phyloP scores from a whole-genome alignment of 2,329 filamentous ascomycete species.

The Periconia macrospinosa region DNA sequence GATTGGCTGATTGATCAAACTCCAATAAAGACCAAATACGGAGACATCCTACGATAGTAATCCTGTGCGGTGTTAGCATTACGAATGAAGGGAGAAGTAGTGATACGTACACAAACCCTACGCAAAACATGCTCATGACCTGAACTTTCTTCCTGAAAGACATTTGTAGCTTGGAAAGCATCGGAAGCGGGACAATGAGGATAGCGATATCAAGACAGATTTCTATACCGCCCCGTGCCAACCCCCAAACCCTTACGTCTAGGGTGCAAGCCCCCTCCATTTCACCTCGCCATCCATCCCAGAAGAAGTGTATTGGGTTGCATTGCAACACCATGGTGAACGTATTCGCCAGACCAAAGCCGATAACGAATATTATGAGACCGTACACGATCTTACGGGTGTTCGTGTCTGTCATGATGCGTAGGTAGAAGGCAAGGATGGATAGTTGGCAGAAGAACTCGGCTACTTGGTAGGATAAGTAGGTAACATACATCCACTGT shows the following conservation, averaged over 20 bases:
- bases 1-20: slow-evolving; percentile 23
- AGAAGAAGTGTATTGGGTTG: slow-evolving; percentile 41
- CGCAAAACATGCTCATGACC: slow-evolving; percentile 32
- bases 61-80: neutral
- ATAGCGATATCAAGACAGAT: slow-evolving; percentile 30
- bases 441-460: slow-evolving; percentile 33
- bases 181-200: slow-evolving; percentile 24
- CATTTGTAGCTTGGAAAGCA: slow-evolving; percentile 26
- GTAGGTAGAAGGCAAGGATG: slow-evolving; percentile 36
- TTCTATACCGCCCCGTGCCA: slow-evolving; percentile 34
- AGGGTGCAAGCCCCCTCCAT: slow-evolving; percentile 36
- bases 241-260: slow-evolving; percentile 43
- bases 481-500: slow-evolving; percentile 29
- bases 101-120: slow-evolving; percentile 17
- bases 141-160: slow-evolving; percentile 27
- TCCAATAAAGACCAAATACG: slow-evolving; percentile 22
- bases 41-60: slow-evolving; percentile 26
- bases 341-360: slow-evolving; percentile 29
- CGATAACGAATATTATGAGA: slow-evolving; percentile 20
- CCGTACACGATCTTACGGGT: slow-evolving; percentile 19
- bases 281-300: slow-evolving; percentile 46
- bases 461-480: slow-evolving; percentile 33
- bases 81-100: neutral
- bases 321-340: slow-evolving; percentile 42
- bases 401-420: slow-evolving; percentile 27